Evolutionary conservation across 2,329 filamentous ascomycete species (phyloP).

Genomic region (Sordariomycetes sp.): DNA sequence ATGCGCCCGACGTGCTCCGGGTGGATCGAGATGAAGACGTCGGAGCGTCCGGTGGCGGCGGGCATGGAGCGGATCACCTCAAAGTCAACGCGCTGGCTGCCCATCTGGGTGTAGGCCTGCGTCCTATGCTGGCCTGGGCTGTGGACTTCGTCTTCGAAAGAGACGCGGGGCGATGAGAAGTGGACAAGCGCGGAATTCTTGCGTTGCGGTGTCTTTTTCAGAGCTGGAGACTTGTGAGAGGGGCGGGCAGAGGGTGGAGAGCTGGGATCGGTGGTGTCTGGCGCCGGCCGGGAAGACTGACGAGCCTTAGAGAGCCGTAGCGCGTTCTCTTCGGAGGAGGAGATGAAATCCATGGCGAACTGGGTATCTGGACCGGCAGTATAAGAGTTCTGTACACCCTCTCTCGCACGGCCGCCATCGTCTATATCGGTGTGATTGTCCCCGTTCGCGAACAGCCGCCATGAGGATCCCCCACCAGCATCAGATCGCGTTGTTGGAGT

Average conservation of each 20-base stretch:
- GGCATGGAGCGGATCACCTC: slow-evolving; percentile 36
- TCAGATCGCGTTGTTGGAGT: too few species aligned
- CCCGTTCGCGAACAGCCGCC: too few species aligned
- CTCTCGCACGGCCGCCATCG: neutral
- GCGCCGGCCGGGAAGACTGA: neutral
- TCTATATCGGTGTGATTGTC: neutral
- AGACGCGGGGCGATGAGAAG: slow-evolving; percentile 3
- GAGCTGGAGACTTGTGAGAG: neutral
- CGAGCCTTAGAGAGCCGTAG: slow-evolving; percentile 4
- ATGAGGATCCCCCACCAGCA: too few species aligned
- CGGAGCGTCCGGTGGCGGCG: slow-evolving; percentile 36
- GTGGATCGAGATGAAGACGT: slow-evolving; percentile 41
- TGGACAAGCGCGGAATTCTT: neutral
- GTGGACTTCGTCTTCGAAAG: slow-evolving; percentile 1
- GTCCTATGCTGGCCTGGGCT: slow-evolving; percentile 10
- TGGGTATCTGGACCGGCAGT: slow-evolving; percentile 22
- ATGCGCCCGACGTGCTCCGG: slow-evolving; percentile 36
- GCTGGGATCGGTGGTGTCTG: neutral
- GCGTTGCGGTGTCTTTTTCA: neutral
- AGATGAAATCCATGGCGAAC: slow-evolving; percentile 20
- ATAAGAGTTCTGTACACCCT: slow-evolving; percentile 11
- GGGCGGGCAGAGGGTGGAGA: neutral
- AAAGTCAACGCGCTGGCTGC: slow-evolving; percentile 40
- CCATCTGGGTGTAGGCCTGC: slow-evolving; percentile 19
- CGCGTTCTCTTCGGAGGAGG: slow-evolving; percentile 13